Percentiles rank a stretch among this genome's conserved stretches.
Conservation (phyloP, 148 eudicot species). For the Talinum fruticosum region DNA sequence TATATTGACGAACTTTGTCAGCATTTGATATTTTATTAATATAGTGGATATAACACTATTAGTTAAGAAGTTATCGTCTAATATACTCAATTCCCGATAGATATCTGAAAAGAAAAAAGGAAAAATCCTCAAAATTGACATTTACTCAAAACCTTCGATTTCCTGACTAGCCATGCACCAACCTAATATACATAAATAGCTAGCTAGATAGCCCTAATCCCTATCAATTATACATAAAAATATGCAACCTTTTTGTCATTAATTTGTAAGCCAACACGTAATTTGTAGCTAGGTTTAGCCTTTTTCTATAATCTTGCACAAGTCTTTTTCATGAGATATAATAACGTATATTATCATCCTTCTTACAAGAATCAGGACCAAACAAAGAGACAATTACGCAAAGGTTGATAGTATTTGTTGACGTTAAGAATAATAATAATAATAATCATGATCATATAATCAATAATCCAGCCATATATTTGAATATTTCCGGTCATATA, state of each 20-base stretch:
- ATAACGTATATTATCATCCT: neutral
- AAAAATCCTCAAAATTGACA: neutral
- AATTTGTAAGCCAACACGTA: neutral
- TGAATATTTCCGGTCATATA: too few relatives aligned
- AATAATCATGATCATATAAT: too few relatives aligned
- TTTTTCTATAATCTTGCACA: neutral
- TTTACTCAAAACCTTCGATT: too few relatives aligned
- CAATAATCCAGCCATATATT: too few relatives aligned
- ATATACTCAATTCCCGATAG: too few relatives aligned
- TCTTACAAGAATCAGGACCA: neutral
- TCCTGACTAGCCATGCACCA: neutral
- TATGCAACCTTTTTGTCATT: too few relatives aligned
- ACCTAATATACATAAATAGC: neutral
- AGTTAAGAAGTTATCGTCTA: too few relatives aligned
- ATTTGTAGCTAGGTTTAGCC: neutral
- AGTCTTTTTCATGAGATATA: neutral
- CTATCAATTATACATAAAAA: neutral
- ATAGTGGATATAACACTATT: too few relatives aligned
- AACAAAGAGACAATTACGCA: neutral
- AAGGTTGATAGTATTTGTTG: neutral
- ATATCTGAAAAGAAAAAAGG: too few relatives aligned
- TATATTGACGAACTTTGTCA: too few relatives aligned
- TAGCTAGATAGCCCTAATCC: neutral
- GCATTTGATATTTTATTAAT: too few relatives aligned
- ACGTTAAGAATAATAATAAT: too few relatives aligned